These are phyloP conservation scores for Pyrenula massariospora DNA, from an alignment of 495 filamentous ascomycete species.

Conservation along the genomic window DNA sequence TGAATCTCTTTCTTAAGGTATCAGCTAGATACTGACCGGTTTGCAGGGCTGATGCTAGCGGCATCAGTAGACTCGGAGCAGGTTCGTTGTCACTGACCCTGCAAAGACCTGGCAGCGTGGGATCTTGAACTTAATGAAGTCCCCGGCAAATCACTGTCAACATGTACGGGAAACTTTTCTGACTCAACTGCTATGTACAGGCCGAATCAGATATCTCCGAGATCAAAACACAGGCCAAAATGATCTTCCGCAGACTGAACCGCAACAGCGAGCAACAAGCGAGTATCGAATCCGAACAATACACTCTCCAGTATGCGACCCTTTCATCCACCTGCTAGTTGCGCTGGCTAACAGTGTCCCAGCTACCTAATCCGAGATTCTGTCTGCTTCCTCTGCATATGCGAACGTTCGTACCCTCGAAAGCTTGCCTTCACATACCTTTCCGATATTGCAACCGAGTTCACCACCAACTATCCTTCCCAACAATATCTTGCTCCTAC, in stretches of 20 bases:
- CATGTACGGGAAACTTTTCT: not conserved
- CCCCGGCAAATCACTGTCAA: not conserved
- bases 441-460: conserved; percentile 79
- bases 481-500: conserved; percentile 59
- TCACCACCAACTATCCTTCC: conserved; percentile 70
- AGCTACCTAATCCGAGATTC: conserved; percentile 73
- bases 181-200: conserved; percentile 14
- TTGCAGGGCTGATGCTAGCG: conserved; percentile 78
- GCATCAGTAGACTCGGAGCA: conserved; percentile 90
- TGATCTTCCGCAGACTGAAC: conserved; percentile 75
- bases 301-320: conserved; percentile 68
- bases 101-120: too few species aligned
- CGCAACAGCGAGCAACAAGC: conserved; percentile 84
- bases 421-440: conserved; percentile 99
- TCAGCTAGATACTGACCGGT: not conserved
- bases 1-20: conserved; percentile 22
- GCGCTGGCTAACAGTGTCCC: not conserved
- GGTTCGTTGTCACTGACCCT: conserved; percentile 29
- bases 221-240: conserved; percentile 82
- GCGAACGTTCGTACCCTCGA: conserved; percentile 86
- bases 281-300: conserved; percentile 76
- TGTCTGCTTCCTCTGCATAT: conserved; percentile 85
- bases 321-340: not conserved
- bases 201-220: conserved; percentile 69
- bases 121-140: too few species aligned